Conservation (phyloP, 2,329 filamentous ascomycete species). For the Arachnopeziza araneosa region DNA sequence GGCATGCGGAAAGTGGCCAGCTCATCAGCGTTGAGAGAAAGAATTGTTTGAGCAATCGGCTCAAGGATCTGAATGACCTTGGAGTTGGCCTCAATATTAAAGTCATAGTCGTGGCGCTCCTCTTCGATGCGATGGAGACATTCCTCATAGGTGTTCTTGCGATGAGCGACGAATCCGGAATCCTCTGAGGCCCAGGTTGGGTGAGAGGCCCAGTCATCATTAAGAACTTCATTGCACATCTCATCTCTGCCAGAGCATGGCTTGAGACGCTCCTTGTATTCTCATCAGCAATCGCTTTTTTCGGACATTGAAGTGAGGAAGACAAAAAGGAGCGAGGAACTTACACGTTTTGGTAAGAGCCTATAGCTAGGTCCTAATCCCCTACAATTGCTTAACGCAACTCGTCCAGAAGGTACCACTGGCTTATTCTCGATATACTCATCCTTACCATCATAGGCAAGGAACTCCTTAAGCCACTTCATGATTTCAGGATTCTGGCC, state of each 20-base stretch:
- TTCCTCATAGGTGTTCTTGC: constrained; percentile 94
- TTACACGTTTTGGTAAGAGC: constrained; percentile 73
- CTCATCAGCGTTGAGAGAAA: constrained; percentile 70
- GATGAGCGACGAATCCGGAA: constrained; percentile 92
- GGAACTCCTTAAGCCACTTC: constrained; percentile 78
- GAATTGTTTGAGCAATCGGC: constrained; percentile 85
- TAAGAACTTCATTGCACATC: constrained; percentile 86
- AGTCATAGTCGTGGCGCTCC: constrained; percentile 97
- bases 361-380: constrained; percentile 95
- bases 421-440: constrained; percentile 74
- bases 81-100: constrained; percentile 91
- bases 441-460: constrained; percentile 71
- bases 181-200: constrained; percentile 99
- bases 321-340: constrained; percentile 22
- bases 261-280: constrained; percentile 68
- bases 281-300: neutral
- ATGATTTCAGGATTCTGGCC: constrained; percentile 86
- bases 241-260: constrained; percentile 91
- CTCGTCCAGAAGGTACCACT: constrained; percentile 67
- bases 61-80: constrained; percentile 95
- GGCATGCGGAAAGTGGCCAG: constrained; percentile 73
- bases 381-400: constrained; percentile 93
- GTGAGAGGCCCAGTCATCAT: constrained; percentile 98
- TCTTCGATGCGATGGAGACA: constrained; percentile 94
- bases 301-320: neutral